Base-by-base conservation (phyloP, 2,329 filamentous ascomycete species). In the Rhynchosporium secalis region DNA sequence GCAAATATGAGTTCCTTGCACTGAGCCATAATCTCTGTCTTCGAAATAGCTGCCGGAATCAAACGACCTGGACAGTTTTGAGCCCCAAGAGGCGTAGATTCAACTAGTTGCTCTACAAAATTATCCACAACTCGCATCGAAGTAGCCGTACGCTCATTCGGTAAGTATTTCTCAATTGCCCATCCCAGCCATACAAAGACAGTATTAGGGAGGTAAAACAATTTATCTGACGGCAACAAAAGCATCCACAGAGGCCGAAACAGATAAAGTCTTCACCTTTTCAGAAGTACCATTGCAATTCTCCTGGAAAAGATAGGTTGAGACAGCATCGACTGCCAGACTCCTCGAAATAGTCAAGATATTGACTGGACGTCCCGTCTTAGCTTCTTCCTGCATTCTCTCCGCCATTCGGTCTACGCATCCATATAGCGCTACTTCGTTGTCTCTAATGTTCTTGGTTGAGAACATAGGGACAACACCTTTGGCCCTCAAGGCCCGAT, bases 1-100 rank as follows among this genome's bases (percentile, higher is more conserved):
- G 82, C 82, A 70, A 83, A 84, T 31, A 81, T 77, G 3, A 84
- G 70, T 66, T 84, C 83, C 66, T 84, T 82, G 65, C 80, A 78
- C 66, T 85, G 81, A 0, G 79, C 77, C 47, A 75, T 77, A 6
- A 79, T 75, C 68, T 84, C 81, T 4, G 73, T 68, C 9, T 69
- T 68, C 3, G 75, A 75, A 33, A 83, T 71, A 0, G 79, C 78
- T 7, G 76, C 72, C 47, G 76, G 75, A 26, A 82, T 69, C 41
- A 84, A 71, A 4, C 81, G 76, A 3, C 76, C 77, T 41, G 81
- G 80, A 64, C 82, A 84, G 4, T 76, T 82, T 4, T 72, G 72
- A 47, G 76, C 75, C 7, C 74, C 73, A 29, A 70, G 68, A 6
- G 73, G 67, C 1, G 66, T 69, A 6, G 56, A 58, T 33, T 68